A percentile compares a stretch with the other conserved stretches of the same genome.
Evolutionary conservation across 1,284 basidiomycete species (phyloP).

Genomic region (Rhodotorula glutinis): DNA sequence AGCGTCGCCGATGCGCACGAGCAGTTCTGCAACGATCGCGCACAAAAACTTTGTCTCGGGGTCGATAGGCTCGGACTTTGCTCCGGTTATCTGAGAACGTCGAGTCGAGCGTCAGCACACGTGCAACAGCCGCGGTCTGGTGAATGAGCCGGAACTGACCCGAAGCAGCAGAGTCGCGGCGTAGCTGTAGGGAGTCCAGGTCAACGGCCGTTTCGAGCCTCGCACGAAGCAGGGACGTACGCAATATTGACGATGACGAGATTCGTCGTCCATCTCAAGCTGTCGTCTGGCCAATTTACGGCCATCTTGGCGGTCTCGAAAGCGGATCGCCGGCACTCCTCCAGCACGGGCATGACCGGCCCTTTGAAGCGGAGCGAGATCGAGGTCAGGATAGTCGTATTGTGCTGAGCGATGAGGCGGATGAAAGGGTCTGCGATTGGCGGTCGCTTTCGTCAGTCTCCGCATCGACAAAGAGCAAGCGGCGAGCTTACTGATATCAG

Average conservation of each 20-base stretch:
- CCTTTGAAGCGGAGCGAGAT: slow-evolving; percentile 34
- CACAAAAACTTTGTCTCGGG: slow-evolving; percentile 17
- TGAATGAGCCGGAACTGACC: neutral
- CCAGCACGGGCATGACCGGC: slow-evolving; percentile 26
- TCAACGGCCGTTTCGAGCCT: neutral
- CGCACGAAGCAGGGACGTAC: slow-evolving; percentile 6
- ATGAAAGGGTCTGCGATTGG: slow-evolving; percentile 6
- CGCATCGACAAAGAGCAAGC: neutral
- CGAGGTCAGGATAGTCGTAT: slow-evolving; percentile 26
- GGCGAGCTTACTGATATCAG: slow-evolving; percentile 14
- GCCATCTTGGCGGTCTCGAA: slow-evolving; percentile 27
- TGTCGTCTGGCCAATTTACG: slow-evolving; percentile 19
- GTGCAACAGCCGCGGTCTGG: neutral
- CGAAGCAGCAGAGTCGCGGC: slow-evolving; percentile 28
- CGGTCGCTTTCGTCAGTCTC: neutral
- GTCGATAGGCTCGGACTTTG: slow-evolving; percentile 10
- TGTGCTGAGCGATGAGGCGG: slow-evolving; percentile 29
- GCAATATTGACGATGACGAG: slow-evolving; percentile 32
- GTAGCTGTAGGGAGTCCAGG: slow-evolving; percentile 2
- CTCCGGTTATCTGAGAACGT: slow-evolving; percentile 20
- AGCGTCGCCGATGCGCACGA: slow-evolving; percentile 11
- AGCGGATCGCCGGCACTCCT: slow-evolving; percentile 29
- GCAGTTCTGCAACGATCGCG: slow-evolving; percentile 11
- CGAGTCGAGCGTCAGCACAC: too few relatives aligned
- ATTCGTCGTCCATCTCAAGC: slow-evolving; percentile 19